A percentile compares a stretch with the other conserved stretches of the same genome.
Conservation (phyloP, 257 asterid species). For the Fraxinus americana region DNA sequence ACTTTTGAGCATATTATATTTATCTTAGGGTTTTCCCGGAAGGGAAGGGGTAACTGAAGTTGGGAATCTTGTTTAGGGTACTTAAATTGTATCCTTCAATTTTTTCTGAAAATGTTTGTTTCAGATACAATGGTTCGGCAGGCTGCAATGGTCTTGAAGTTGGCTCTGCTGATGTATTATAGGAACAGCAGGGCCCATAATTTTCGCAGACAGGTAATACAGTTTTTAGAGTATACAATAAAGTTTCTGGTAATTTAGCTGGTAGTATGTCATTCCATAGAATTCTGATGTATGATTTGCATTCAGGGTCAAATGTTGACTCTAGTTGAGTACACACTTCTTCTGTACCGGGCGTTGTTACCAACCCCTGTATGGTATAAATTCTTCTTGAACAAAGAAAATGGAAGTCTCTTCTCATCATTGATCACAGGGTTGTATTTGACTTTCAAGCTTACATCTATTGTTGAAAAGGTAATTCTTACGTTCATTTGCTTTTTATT, state of each 20-base stretch:
- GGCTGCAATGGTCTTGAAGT: slow-evolving; percentile 75
- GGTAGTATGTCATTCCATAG: slow-evolving; percentile 5
- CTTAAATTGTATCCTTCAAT: not conserved
- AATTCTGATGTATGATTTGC: slow-evolving; percentile 22
- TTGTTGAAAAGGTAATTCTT: slow-evolving; percentile 67
- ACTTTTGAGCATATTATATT: not conserved
- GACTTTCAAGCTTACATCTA: slow-evolving; percentile 80
- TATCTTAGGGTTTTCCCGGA: not conserved
- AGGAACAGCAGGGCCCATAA: slow-evolving; percentile 76
- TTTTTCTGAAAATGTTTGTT: slow-evolving; percentile 22
- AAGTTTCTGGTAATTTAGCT: not conserved
- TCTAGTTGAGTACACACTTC: slow-evolving; percentile 67
- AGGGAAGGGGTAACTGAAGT: not conserved
- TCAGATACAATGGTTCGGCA: slow-evolving; percentile 83
- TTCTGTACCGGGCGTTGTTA: slow-evolving; percentile 76
- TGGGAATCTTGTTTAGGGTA: not conserved
- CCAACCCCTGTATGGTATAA: slow-evolving; percentile 89
- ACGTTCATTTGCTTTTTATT: not conserved
- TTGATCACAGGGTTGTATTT: slow-evolving; percentile 76
- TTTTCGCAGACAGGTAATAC: slow-evolving; percentile 74
- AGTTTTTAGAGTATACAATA: not conserved
- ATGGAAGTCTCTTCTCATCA: slow-evolving; percentile 83
- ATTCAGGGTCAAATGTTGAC: slow-evolving; percentile 83
- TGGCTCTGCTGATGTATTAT: slow-evolving; percentile 63
- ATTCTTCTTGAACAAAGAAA: slow-evolving; percentile 83